phyloP scores from a whole-genome alignment of 2,329 filamentous ascomycete species.

The Hypoxylon rubiginosum region DNA sequence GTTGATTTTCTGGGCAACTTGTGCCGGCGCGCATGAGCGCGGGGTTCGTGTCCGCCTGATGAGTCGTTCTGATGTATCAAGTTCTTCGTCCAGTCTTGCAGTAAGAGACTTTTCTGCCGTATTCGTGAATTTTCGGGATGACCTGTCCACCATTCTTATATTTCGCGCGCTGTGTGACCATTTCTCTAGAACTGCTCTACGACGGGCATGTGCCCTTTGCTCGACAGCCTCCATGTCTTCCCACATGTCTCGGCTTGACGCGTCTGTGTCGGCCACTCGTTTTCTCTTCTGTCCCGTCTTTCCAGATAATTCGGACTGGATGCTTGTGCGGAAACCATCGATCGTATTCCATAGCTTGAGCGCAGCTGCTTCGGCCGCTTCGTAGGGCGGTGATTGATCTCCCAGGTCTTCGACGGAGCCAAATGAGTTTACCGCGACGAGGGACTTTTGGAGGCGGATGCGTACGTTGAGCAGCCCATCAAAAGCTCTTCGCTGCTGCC shows the following conservation, averaged over 20 bases:
- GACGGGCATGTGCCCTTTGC: slow-evolving; percentile 67
- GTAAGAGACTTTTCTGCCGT: slow-evolving; percentile 72
- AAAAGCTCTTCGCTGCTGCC: slow-evolving; percentile 86
- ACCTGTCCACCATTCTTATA: slow-evolving; percentile 66
- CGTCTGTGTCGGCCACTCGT: slow-evolving; percentile 65
- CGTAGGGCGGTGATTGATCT: slow-evolving; percentile 68
- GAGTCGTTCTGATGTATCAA: slow-evolving; percentile 75
- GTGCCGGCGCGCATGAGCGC: slow-evolving; percentile 81
- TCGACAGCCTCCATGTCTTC: slow-evolving; percentile 77
- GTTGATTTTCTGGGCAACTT: slow-evolving; percentile 69
- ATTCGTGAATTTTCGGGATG: slow-evolving; percentile 65
- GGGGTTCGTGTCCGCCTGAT: slow-evolving; percentile 77
- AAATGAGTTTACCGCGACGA: slow-evolving; percentile 85
- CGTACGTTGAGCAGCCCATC: slow-evolving; percentile 90
- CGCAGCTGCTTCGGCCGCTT: slow-evolving; percentile 86
- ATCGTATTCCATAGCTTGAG: slow-evolving; percentile 87
- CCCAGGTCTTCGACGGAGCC: slow-evolving; percentile 60
- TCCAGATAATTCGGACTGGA: slow-evolving; percentile 63
- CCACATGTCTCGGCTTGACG: slow-evolving; percentile 78
- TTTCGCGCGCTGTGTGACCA: slow-evolving; percentile 87
- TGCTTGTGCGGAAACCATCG: slow-evolving; percentile 74
- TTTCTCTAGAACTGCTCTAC: slow-evolving; percentile 83
- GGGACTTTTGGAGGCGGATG: slow-evolving; percentile 92
- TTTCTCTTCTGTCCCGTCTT: slow-evolving; percentile 73
- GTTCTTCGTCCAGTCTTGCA: slow-evolving; percentile 76